Evolutionary conservation across 139 green algal species (phyloP), one percentile per base, ranked within the genome.

Genomic region (Zygnema cylindricum): DNA sequence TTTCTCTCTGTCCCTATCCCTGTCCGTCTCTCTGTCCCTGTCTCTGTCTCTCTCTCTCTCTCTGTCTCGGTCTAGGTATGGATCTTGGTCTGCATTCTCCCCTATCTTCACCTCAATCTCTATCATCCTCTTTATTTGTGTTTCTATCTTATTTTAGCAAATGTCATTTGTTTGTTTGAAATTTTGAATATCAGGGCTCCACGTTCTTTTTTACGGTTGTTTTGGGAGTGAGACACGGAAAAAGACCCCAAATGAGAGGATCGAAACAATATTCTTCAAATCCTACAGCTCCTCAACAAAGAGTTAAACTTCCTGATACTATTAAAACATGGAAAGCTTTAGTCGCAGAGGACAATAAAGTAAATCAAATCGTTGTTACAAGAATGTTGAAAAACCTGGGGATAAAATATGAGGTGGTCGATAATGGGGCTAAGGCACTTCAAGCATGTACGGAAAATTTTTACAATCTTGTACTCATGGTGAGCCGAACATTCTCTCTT

Each of bases 321-420:
- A 63, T 63, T 16, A 63, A 63, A 16, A 63, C 49, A 63, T 63
- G 49, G 49, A 63, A 81, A 55, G 82, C 81, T 32, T 76, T 88
- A 55, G 83, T 88, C 41, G 83, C 40, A 49, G 83, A 88, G 16
- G 83, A 88, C 83, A 88, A 88, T 76, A 88, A 88, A 38, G 83
- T 89, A 40, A 89, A 89, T 63, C 85, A 89, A 41, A 22, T 89
- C 2, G 85, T 89, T 76, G 71, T 43, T 16, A 86, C 73, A 21
- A 30, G 75, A 41, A 89, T 89, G 38, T 71, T 89, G 22, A 69
- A 73, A 22, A 89, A 85, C 73, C 39, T 89, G 38, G 71, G 85
- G 33, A 33, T 75, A 2, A 43, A 33, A n/a, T 89, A 76, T 40
- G 73, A 77, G 25, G 25, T 89, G 23, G 85, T 84, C 41, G 85